These are phyloP conservation scores for Exidia glandulosa DNA, from an alignment of 768 basidiomycete genomes.

Conservation along the genomic window DNA sequence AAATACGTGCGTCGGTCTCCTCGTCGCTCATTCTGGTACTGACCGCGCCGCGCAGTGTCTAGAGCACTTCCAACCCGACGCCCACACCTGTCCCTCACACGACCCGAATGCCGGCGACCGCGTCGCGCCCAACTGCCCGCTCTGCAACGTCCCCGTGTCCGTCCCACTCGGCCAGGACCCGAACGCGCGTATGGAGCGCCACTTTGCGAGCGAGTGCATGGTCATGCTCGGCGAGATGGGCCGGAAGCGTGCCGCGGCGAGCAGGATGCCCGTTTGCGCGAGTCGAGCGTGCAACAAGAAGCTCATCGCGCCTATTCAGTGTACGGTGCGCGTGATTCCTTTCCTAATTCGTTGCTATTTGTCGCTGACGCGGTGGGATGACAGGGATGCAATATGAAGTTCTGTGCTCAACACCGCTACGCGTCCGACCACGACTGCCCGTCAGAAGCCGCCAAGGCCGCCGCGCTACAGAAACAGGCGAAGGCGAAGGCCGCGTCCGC, in stretches of 20 bases:
- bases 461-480: background rate
- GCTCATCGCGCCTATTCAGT: constrained; percentile 62
- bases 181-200: constrained; percentile 69
- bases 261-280: constrained; percentile 47
- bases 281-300: constrained; percentile 55
- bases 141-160: constrained; percentile 67
- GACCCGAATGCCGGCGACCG: constrained; percentile 63
- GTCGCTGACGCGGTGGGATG: background rate
- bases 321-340: constrained; percentile 42
- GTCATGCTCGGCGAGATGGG: constrained; percentile 55
- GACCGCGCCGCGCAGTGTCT: constrained; percentile 46
- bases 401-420: constrained; percentile 72
- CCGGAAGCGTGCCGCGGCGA: constrained; percentile 22
- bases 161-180: constrained; percentile 71
- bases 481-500: background rate
- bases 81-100: constrained; percentile 58
- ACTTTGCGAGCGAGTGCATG: constrained; percentile 54
- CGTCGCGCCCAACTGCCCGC: constrained; percentile 67
- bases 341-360: background rate
- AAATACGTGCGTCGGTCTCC: constrained; percentile 6
- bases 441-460: constrained; percentile 8
- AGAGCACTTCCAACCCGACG: constrained; percentile 63
- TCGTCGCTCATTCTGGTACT: background rate
- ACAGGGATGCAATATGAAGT: constrained; percentile 61
- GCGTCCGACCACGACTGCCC: constrained; percentile 58